phyloP scores from a whole-genome alignment of 1,284 basidiomycete genomes.

The Schizophyllum commune region DNA sequence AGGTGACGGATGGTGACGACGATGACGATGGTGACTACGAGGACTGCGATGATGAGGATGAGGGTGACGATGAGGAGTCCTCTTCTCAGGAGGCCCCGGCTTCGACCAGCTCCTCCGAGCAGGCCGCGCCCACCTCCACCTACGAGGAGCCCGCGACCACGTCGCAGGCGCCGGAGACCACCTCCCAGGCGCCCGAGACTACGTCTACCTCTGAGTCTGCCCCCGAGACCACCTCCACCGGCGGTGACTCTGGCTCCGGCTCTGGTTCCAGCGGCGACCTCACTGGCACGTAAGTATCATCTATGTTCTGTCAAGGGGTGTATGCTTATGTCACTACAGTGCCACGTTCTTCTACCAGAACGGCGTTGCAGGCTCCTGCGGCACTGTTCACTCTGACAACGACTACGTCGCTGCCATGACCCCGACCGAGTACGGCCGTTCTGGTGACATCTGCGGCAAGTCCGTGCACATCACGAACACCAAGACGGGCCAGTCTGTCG shows the following conservation, averaged over 20 bases:
- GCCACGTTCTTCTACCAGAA: conserved; percentile 72
- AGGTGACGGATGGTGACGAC: conserved; percentile 15
- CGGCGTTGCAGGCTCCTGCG: conserved; percentile 69
- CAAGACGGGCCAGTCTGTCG: conserved; percentile 32
- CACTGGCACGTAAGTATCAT: conserved; percentile 19
- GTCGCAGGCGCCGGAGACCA: neutral
- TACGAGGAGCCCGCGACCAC: conserved; percentile 13
- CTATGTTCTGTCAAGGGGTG: conserved; percentile 10
- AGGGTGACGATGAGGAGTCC: conserved; percentile 7
- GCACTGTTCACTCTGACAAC: conserved; percentile 54
- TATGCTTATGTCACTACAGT: conserved; percentile 21
- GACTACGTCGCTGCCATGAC: conserved; percentile 64
- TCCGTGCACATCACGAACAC: conserved; percentile 59
- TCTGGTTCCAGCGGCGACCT: conserved; percentile 6
- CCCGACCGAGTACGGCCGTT: conserved; percentile 9
- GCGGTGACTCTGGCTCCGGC: conserved; percentile 16
- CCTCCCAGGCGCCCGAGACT: conserved; percentile 1
- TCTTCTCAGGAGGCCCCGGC: conserved; percentile 7
- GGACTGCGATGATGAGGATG: conserved; percentile 18
- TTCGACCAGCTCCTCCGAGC: conserved; percentile 10
- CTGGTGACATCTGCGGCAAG: conserved; percentile 53
- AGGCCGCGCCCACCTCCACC: conserved; percentile 16
- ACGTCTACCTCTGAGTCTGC: conserved; percentile 2
- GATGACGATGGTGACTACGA: conserved; percentile 24
- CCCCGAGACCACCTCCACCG: conserved; percentile 14